Evolutionary conservation across 176 grass and related monocot species (phyloP), one percentile per base, ranked within the genome.

Genomic region (Zoysia pacifica): DNA sequence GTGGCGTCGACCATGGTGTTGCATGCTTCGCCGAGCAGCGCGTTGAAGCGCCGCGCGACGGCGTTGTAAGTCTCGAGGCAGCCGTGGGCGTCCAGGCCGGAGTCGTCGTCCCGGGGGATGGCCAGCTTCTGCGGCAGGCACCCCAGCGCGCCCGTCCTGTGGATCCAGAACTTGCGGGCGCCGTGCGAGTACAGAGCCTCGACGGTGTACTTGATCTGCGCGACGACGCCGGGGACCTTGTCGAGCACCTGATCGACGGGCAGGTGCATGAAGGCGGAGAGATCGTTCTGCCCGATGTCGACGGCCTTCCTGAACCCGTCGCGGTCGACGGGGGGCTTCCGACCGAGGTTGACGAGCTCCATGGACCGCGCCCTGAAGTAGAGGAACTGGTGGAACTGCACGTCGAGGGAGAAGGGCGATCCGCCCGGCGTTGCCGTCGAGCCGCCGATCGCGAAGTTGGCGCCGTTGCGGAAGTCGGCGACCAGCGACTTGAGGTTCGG

Each of bases 231-330:
- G 0, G 92, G 86, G 54, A 94, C 63, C 76, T 50, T 91, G 15
- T 56, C 64, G 10, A 94, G 18, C 49, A 94, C 83, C 54, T 89
- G 81, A 42, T 84, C 81, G 35, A 69, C 85, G 45, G 83, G 84
- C 38, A 91, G 66, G 38, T 85, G 62, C 35, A 94, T 76, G 9
- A 77, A 86, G 0, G 63, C 80, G 0, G 92, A 69, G 1, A 94
- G 40, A 62, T 94, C 92, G 6, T 94, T 94, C 41, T 94, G 92
- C 9, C 92, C 92, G 11, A 94, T 91, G 78, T 94, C 89, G 14
- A 94, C 44, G 39, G 84, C 92, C 7, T 77, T 89, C 35, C 58
- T 52, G 52, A 94, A 94, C 1, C 92, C 92, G 9, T 77, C 56
- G 11, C 52, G 67, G 0, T 87, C 83, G 11, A 91, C 63, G 1